Base-by-base conservation (phyloP, 2,329 filamentous ascomycete genomes). In the Daldinia sp. region DNA sequence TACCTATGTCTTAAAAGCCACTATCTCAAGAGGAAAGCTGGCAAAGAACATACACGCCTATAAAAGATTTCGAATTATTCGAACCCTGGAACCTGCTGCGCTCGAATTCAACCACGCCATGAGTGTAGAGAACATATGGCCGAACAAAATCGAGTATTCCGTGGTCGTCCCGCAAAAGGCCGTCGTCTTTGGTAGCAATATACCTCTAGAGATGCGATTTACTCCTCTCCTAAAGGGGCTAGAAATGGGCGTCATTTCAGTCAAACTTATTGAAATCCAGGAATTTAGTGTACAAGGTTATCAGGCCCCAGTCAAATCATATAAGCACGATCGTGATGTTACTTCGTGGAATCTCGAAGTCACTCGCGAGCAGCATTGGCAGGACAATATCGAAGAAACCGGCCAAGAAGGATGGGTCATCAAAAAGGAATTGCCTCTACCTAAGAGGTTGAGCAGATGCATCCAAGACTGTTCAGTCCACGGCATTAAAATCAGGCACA, bases 71-170 rank as follows among this genome's bases (percentile, higher is more conserved):
- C 88, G 93, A 62, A 88, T 95, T 63, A 92, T 95, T 65, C 88
- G 93, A 63, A 95, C 93, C 0, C 82, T 94, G 53, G 91, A 93
- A 67, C 87, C 92, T 10, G 90, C 90, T 57, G 91, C 92, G 10
- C 84, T 94, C 65, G 92, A 95, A 77, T 87, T 94, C 69, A 86
- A 92, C 41, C 92, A 98, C 80, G 91, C 93, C 54, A 96, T 98
- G 93, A 93, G 93, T 70, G 94, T 98, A 71, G 94, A 98, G 80
- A 98, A 98, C 77, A 92, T 97, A 71, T 99, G 96, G 96, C 92
- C 94, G 5, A 96, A 97, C 83, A 99, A 99, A 84, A 88, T 98
- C 74, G 93, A 97, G 79, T 99, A 99, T 82, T 95, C 93, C 33
- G 94, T 99, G 70, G 89, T 93, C 65, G 93, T 97, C 10, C 95